Evolutionary conservation across 2,329 filamentous ascomycete species (phyloP).

Genomic region (Blastomyces percursus): DNA sequence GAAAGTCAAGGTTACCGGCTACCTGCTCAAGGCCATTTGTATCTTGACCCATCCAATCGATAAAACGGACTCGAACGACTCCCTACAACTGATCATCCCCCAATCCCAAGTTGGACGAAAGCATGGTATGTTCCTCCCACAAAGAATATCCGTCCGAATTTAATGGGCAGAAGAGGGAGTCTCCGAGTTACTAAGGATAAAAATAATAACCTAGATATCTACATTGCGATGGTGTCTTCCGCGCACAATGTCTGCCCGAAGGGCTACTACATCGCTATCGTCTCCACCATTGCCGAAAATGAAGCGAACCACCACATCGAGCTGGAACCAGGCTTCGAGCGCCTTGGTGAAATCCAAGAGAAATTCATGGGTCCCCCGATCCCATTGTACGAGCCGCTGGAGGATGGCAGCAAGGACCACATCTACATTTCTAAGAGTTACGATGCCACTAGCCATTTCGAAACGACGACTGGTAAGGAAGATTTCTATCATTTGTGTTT

Average conservation of each 20-base stretch:
- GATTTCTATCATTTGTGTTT: not conserved
- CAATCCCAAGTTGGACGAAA: slow-evolving; percentile 95
- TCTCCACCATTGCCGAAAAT: slow-evolving; percentile 91
- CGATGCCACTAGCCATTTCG: slow-evolving; percentile 94
- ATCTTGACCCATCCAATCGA: slow-evolving; percentile 91
- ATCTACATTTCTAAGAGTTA: slow-evolving; percentile 99
- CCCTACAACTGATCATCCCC: slow-evolving; percentile 89
- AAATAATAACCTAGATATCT: slow-evolving; percentile 57
- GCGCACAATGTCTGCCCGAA: slow-evolving; percentile 98
- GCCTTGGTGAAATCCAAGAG: slow-evolving; percentile 88
- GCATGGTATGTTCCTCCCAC: slow-evolving; percentile 55
- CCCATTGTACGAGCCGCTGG: slow-evolving; percentile 83
- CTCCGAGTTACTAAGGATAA: not conserved
- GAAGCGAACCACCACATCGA: slow-evolving; percentile 90
- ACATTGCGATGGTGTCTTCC: slow-evolving; percentile 89
- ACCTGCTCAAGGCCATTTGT: slow-evolving; percentile 93
- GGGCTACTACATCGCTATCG: slow-evolving; percentile 97
- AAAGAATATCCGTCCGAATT: not conserved
- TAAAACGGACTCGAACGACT: slow-evolving; percentile 80
- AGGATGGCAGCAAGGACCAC: slow-evolving; percentile 72
- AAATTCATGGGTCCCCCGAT: slow-evolving; percentile 92
- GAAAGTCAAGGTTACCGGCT: slow-evolving; percentile 78
- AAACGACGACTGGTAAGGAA: slow-evolving; percentile 59
- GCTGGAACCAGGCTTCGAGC: slow-evolving; percentile 81
- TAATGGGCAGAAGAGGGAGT: not conserved